A percentile compares a stretch with the other conserved stretches of the same genome.
phyloP scores from a whole-genome alignment of 1,139 yeast species.

The Lodderomyces pseudojiufengensis region DNA sequence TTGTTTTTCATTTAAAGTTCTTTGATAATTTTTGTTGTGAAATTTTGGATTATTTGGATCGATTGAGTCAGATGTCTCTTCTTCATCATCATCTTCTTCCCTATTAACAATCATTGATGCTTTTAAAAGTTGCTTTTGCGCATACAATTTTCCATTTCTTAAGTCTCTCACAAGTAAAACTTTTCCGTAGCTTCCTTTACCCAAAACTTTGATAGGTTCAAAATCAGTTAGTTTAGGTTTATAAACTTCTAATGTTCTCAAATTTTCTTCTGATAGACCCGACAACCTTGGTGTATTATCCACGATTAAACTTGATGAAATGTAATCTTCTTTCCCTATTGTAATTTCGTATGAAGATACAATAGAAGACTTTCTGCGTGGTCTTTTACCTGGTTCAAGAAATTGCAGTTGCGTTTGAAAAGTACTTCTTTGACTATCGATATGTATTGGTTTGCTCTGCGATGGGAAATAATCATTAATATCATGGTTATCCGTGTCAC shows the following conservation, averaged over 20 bases:
- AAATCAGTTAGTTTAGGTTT: slow-evolving; percentile 55
- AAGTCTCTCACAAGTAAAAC: slow-evolving; percentile 73
- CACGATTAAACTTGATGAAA: slow-evolving; percentile 14
- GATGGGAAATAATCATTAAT: slow-evolving; percentile 10
- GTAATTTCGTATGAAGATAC: slow-evolving; percentile 18
- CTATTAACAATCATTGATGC: slow-evolving; percentile 47
- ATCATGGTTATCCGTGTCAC: slow-evolving; percentile 6
- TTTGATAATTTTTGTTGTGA: slow-evolving; percentile 31
- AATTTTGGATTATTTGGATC: slow-evolving; percentile 11
- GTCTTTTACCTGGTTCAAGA: slow-evolving; percentile 6
- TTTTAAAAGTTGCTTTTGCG: slow-evolving; percentile 85
- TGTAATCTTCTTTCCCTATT: slow-evolving; percentile 12
- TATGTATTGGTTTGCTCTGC: slow-evolving; percentile 10
- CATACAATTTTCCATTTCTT: slow-evolving; percentile 66
- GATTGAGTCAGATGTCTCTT: neutral
- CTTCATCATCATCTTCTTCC: slow-evolving; percentile 22
- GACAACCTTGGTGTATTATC: slow-evolving; percentile 13
- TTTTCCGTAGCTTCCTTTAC: slow-evolving; percentile 90
- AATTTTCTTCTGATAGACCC: too few relatives aligned
- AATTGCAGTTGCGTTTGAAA: neutral
- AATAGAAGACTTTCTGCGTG: slow-evolving; percentile 17
- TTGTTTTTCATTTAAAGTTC: slow-evolving; percentile 42
- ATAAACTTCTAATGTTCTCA: slow-evolving; percentile 9
- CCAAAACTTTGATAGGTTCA: slow-evolving; percentile 75
- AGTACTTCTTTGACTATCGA: neutral